These are phyloP conservation scores for Cercospora zeina DNA, from an alignment of 2,329 filamentous ascomycete species.

Conservation along the genomic window DNA sequence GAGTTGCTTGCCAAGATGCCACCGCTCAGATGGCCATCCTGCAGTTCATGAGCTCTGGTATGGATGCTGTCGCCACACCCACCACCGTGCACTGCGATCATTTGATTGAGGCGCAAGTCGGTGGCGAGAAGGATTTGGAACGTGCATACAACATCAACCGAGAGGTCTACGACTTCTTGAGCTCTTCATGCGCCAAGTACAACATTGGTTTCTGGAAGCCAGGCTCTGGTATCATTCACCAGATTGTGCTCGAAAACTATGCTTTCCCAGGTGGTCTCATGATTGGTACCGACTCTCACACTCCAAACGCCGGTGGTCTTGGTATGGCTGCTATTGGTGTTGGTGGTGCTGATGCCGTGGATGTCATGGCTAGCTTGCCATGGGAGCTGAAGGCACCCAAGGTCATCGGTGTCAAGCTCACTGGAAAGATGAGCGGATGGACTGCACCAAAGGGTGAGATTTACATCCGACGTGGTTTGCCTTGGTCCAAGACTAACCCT, in stretches of 20 bases:
- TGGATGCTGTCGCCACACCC: conserved; percentile 92
- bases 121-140: conserved; percentile 88
- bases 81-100: conserved; percentile 98
- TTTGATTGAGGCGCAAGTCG: conserved; percentile 95
- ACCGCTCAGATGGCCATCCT: conserved; percentile 99
- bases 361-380: conserved; percentile 95
- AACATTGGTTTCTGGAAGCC: conserved; percentile 99
- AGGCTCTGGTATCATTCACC: conserved; percentile 98
- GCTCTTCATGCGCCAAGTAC: conserved; percentile 94
- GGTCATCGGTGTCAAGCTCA: conserved; percentile 93
- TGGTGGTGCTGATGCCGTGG: conserved; percentile 95
- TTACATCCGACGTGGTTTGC: neutral
- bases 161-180: conserved; percentile 91
- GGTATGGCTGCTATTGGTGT: conserved; percentile 93
- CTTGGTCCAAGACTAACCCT: conserved; percentile 17
- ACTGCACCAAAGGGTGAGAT: conserved; percentile 81
- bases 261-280: conserved; percentile 97
- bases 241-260: conserved; percentile 94
- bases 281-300: conserved; percentile 97
- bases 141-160: conserved; percentile 94
- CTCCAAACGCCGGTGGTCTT: conserved; percentile 93
- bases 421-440: conserved; percentile 86
- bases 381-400: conserved; percentile 99
- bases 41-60: conserved; percentile 98
- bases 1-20: conserved; percentile 98